Conservation (phyloP, 2,329 filamentous ascomycete species). For the Verticillium longisporum region DNA sequence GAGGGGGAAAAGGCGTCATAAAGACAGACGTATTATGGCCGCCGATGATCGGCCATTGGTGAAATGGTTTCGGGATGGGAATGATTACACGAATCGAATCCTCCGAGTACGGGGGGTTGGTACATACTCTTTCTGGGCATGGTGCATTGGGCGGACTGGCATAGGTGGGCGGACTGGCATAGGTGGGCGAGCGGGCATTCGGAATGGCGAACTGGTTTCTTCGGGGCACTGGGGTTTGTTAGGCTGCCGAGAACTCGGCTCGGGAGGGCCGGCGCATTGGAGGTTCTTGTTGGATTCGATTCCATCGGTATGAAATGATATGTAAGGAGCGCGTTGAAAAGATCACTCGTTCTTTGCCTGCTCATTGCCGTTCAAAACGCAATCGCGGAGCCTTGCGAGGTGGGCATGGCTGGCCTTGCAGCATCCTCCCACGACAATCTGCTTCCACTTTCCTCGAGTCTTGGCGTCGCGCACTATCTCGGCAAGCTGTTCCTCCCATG, state of each 20-base stretch:
- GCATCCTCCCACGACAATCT: slow-evolving; percentile 45
- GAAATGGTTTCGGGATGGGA: neutral
- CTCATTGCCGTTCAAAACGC: neutral
- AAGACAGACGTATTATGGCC: neutral
- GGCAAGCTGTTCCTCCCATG: slow-evolving; percentile 41
- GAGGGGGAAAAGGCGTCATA: neutral
- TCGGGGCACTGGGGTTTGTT: neutral
- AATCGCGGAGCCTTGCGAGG: slow-evolving; percentile 6
- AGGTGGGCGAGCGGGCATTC: neutral
- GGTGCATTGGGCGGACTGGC: slow-evolving; percentile 3
- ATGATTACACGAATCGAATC: slow-evolving; percentile 7
- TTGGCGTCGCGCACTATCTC: slow-evolving; percentile 29
- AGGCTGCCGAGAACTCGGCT: neutral
- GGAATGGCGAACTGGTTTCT: neutral
- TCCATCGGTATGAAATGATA: neutral
- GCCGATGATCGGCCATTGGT: neutral
- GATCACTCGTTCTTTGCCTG: neutral
- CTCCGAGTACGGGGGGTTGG: neutral
- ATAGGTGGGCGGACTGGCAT: neutral
- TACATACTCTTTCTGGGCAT: slow-evolving; percentile 3
- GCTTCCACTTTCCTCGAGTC: slow-evolving; percentile 30
- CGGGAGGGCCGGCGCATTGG: neutral
- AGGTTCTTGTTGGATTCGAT: neutral
- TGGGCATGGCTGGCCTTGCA: slow-evolving; percentile 36
- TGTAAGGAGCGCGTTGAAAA: neutral